These are phyloP conservation scores for Areca catechu DNA, from an alignment of 176 grass and related monocot genomes.

Conservation along the genomic window DNA sequence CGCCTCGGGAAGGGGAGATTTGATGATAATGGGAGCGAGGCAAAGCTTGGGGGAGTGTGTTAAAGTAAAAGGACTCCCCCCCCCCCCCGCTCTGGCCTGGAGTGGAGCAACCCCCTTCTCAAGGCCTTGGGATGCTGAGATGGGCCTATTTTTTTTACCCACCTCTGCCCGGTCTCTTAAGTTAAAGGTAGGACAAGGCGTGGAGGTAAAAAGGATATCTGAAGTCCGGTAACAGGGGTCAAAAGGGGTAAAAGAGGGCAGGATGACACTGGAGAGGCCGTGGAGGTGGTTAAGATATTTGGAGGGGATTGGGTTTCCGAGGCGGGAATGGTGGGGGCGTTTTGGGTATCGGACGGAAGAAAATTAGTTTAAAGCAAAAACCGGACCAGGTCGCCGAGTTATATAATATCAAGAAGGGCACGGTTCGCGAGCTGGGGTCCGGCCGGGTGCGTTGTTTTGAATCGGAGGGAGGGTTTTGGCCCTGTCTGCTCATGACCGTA, in stretches of 20 bases:
- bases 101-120: slow-evolving; percentile 32
- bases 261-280: slow-evolving; percentile 17
- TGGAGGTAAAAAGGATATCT: background rate
- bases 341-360: slow-evolving; percentile 52
- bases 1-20: slow-evolving; percentile 48
- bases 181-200: background rate
- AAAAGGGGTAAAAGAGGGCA: background rate
- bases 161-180: background rate
- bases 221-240: too few relatives aligned
- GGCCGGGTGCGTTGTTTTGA: slow-evolving; percentile 24
- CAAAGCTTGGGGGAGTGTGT: slow-evolving; percentile 53
- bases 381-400: background rate
- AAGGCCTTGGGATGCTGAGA: slow-evolving; percentile 90
- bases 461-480: slow-evolving; percentile 15
- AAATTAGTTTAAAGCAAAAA: slow-evolving; percentile 4
- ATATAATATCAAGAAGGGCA: background rate
- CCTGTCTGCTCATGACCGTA: slow-evolving; percentile 33
- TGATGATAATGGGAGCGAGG: slow-evolving; percentile 60
- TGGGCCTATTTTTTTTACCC: slow-evolving; percentile 27
- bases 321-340: slow-evolving; percentile 33
- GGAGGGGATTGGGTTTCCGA: slow-evolving; percentile 45
- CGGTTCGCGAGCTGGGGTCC: slow-evolving; percentile 4
- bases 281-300: slow-evolving; percentile 13
- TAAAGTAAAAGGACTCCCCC: slow-evolving; percentile 64
- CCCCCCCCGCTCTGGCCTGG: background rate